phyloP scores from a whole-genome alignment of 768 basidiomycete species.

The Phanerodontia chrysosporium region DNA sequence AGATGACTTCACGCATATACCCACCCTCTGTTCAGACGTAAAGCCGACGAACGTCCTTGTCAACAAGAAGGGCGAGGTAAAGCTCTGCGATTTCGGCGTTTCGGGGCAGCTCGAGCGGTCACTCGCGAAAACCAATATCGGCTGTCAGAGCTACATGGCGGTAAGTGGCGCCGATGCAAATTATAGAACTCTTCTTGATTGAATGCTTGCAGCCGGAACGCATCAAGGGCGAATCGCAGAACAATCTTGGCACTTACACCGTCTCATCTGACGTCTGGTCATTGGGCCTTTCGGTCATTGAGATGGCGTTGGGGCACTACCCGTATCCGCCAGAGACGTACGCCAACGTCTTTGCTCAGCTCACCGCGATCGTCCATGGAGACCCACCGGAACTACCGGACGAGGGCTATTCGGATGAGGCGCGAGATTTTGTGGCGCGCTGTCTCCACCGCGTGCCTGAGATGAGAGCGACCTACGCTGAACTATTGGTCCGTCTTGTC shows the following conservation, averaged over 20 bases:
- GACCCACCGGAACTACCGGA: constrained; percentile 85
- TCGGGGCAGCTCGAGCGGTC: constrained; percentile 96
- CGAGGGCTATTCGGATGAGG: constrained; percentile 58
- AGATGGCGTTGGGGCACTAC: constrained; percentile 85
- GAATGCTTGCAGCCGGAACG: constrained; percentile 75
- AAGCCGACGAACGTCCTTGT: constrained; percentile 94
- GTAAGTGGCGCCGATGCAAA: constrained; percentile 43
- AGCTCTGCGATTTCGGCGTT: constrained; percentile 98
- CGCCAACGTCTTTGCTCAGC: constrained; percentile 93
- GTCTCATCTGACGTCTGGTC: constrained; percentile 99
- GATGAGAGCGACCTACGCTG: constrained; percentile 74
- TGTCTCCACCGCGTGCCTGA: constrained; percentile 84
- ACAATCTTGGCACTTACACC: constrained; percentile 84
- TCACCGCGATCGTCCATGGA: constrained; percentile 95
- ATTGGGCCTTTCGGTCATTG: constrained; percentile 89
- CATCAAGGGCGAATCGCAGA: constrained; percentile 90
- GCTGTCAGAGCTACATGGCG: constrained; percentile 98
- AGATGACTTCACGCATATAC: not conserved
- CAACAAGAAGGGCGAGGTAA: constrained; percentile 83
- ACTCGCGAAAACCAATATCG: constrained; percentile 96
- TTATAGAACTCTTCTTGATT: not conserved
- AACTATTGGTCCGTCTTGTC: constrained; percentile 58
- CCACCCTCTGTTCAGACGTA: constrained; percentile 50
- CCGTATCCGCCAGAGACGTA: constrained; percentile 98
- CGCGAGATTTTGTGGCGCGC: constrained; percentile 75